Conservation (phyloP, 1,139 yeast genomes). For the Yamadazyma jaroonii region DNA sequence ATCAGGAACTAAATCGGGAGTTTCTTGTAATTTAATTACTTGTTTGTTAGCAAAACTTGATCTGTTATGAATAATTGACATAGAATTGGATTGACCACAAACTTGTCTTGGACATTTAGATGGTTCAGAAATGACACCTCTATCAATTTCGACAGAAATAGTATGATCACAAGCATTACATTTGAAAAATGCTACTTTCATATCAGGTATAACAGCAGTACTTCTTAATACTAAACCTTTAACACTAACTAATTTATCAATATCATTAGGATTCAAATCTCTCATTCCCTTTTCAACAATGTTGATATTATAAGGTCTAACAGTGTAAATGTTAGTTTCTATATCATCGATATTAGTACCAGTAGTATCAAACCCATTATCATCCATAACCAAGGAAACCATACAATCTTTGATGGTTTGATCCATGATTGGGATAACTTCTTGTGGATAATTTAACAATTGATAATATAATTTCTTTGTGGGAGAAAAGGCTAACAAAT, state of each 20-base stretch:
- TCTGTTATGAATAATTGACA: constrained; percentile 89
- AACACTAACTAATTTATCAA: constrained; percentile 86
- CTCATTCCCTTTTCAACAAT: constrained; percentile 77
- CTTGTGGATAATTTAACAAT: constrained; percentile 90
- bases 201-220: constrained; percentile 92
- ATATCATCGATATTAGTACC: constrained; percentile 57
- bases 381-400: constrained; percentile 71
- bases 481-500: constrained; percentile 70
- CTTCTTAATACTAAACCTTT: constrained; percentile 90
- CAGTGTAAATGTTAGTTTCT: constrained; percentile 79
- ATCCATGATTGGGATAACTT: constrained; percentile 96
- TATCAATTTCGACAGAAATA: constrained; percentile 84
- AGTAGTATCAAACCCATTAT: constrained; percentile 28
- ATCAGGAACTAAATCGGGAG: constrained; percentile 97
- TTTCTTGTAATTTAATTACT: constrained; percentile 89
- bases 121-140: constrained; percentile 94
- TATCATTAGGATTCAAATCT: constrained; percentile 91
- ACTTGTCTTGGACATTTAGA: constrained; percentile 84
- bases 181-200: constrained; percentile 95
- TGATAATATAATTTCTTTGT: constrained; percentile 82
- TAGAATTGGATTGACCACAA: constrained; percentile 83
- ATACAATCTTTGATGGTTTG: constrained; percentile 90
- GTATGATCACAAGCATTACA: constrained; percentile 96
- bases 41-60: constrained; percentile 94
- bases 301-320: constrained; percentile 80